These are phyloP conservation scores for Fusarium burgessii DNA, from an alignment of 2,329 filamentous ascomycete genomes.

Conservation along the genomic window DNA sequence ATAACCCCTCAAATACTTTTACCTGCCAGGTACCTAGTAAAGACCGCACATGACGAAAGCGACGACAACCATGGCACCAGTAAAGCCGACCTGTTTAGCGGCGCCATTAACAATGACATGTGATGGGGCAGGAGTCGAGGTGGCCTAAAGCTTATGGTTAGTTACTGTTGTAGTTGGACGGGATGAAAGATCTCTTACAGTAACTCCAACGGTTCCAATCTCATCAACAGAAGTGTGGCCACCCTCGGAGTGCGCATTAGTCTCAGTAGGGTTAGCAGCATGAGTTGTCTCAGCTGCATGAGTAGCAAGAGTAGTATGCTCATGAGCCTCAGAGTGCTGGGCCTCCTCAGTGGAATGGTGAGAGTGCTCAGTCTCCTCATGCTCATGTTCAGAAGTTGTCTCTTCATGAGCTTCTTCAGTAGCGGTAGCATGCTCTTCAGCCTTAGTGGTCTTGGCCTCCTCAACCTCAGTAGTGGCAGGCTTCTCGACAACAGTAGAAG, in stretches of 20 bases:
- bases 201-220: slow-evolving; percentile 29
- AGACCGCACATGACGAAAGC: slow-evolving; percentile 9
- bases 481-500: background rate
- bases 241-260: background rate
- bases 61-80: background rate
- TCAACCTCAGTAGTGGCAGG: background rate
- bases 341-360: background rate
- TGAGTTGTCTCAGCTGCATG: background rate
- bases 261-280: background rate
- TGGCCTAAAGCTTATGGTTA: slow-evolving; percentile 1
- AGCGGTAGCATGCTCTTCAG: background rate
- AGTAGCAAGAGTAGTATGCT: background rate
- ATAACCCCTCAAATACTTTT: rapidly evolving
- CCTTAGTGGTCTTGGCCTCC: background rate
- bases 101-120: slow-evolving; percentile 15
- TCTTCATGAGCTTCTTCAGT: background rate
- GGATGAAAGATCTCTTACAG: slow-evolving; percentile 1
- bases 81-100: slow-evolving; percentile 20
- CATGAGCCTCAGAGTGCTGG: background rate
- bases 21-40: background rate
- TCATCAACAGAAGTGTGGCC: slow-evolving; percentile 10
- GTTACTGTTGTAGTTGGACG: background rate
- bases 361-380: background rate
- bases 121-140: slow-evolving; percentile 17
- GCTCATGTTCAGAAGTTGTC: background rate